These are phyloP conservation scores for Pseudovirgaria hyperparasitica DNA, from an alignment of 2,329 filamentous ascomycete species.

Conservation along the genomic window DNA sequence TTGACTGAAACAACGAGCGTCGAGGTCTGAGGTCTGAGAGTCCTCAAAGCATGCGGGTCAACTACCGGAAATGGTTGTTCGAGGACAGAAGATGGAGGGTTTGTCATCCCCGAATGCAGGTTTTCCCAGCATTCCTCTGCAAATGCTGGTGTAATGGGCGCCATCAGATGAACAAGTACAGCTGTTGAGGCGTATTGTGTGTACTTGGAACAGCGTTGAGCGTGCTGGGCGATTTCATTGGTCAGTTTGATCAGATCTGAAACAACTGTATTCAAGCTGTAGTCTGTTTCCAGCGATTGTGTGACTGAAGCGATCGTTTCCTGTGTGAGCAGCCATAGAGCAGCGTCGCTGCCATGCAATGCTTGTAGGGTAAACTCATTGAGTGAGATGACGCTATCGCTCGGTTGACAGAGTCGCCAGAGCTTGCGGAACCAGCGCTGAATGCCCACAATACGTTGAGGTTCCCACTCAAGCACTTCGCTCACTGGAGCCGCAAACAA, in stretches of 20 bases:
- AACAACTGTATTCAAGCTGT: constrained; percentile 70
- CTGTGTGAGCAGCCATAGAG: constrained; percentile 55
- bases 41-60: constrained; percentile 34
- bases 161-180: constrained; percentile 56
- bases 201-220: constrained; percentile 24
- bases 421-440: constrained; percentile 67
- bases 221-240: constrained; percentile 37
- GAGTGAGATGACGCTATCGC: neutral
- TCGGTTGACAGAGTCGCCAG: constrained; percentile 37
- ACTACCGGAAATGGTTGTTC: constrained; percentile 43
- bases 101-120: constrained; percentile 25
- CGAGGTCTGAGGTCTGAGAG: constrained; percentile 38
- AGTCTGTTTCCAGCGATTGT: constrained; percentile 54
- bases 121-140: constrained; percentile 68
- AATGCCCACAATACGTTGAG: constrained; percentile 66
- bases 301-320: constrained; percentile 55
- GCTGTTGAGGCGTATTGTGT: constrained; percentile 39
- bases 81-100: constrained; percentile 26
- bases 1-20: constrained; percentile 64
- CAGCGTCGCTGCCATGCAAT: constrained; percentile 14
- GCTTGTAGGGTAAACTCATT: neutral
- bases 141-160: constrained; percentile 68
- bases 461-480: constrained; percentile 81
- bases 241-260: constrained; percentile 75
- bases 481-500: constrained; percentile 77